Conservation (phyloP, 2,329 filamentous ascomycete species). For the Aspergillus pseudoterreus region DNA sequence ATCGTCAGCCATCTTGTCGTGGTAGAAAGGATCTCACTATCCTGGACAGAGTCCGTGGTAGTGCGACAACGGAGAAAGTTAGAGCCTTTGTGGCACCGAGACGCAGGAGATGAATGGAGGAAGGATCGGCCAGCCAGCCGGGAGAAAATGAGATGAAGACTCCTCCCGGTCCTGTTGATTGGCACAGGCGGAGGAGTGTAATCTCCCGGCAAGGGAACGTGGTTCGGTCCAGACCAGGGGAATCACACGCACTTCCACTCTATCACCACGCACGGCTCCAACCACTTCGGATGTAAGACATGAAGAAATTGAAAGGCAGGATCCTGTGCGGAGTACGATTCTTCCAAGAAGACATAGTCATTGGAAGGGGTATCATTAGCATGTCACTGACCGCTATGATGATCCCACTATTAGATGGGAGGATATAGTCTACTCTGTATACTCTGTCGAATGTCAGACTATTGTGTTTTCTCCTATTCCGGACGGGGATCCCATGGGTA, state of each 20-base stretch:
- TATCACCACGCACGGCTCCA: not conserved
- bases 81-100: not conserved
- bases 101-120: not conserved
- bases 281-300: not conserved
- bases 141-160: too few relatives aligned
- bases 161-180: conserved; percentile 7
- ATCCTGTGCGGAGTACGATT: too few relatives aligned
- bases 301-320: too few relatives aligned
- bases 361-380: too few relatives aligned
- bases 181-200: conserved; percentile 7
- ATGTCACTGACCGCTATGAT: too few relatives aligned
- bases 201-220: conserved; percentile 17
- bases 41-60: too few relatives aligned
- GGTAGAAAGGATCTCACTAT: too few relatives aligned
- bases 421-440: too few relatives aligned
- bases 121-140: not conserved
- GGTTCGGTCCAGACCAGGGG: conserved; percentile 14
- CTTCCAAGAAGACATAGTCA: too few relatives aligned
- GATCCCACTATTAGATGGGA: too few relatives aligned
- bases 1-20: too few relatives aligned
- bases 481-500: not conserved
- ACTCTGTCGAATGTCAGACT: not conserved
- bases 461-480: not conserved
- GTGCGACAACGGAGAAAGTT: too few relatives aligned
- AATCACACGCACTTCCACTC: not conserved